Evolutionary conservation across 208 protist species (phyloP), one percentile per base, ranked within the genome.

Genomic region (Angomonas deanei): DNA sequence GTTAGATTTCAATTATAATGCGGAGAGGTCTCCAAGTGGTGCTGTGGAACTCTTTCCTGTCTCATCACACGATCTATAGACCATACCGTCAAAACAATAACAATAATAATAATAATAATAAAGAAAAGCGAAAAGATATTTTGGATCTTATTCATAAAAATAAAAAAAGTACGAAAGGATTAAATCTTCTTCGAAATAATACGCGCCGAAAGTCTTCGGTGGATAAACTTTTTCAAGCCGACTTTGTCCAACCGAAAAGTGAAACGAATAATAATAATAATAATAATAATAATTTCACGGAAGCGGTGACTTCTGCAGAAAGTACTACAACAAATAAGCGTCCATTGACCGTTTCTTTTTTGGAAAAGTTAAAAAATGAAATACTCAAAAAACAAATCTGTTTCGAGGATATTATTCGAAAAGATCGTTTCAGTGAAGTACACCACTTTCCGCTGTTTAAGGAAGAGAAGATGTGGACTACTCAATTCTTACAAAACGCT

Each of bases 241-340:
- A 53, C 11, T 11, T 6, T 24, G 21, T 8, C n/a, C 5, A 53
- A 53, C 5, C n/a, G 10, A 53, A 53, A 6, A 27, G 8, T 53
- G n/a, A 53, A 23, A 53, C 8, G 5, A 53, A 53, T 53, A 53
- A 24, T 27, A 53, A 53, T 11, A 53, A 53, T 53, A 53, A 53
- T 53, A 53, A 17, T 53, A 53, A 53, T 53, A 24, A 27, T 53
- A 53, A 17, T 24, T 17, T 24, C n/a, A 53, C 8, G 5, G n/a
- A 53, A 24, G n/a, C 8, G 47, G 47, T 6, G n/a, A 15, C 11
- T 24, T n/a, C 19, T 24, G 10, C 11, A 15, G n/a, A 6, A 26
- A 26, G 23, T 24, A 15, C 47, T 11, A 26, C 11, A 26, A 15
- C 47, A n/a, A 15, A n/a, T 6, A 27, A 5, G 13, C 13, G 13